These are phyloP conservation scores for Geotrichum macrosporum DNA, from an alignment of 1,139 yeast genomes.

Conservation along the genomic window DNA sequence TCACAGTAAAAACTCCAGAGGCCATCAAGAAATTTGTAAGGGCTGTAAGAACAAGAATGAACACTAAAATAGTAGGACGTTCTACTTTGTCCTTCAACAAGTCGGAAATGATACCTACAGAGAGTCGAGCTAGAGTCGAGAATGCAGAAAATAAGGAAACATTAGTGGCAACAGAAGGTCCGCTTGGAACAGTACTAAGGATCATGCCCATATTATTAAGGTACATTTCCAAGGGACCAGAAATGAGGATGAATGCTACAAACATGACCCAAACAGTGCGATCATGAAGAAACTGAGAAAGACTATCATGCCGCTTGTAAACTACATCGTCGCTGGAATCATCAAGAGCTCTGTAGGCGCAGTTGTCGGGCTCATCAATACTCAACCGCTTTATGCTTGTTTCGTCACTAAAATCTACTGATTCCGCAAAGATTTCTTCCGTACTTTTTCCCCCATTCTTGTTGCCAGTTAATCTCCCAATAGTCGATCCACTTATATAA, in stretches of 20 bases:
- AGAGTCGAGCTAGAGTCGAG: conserved; percentile 61
- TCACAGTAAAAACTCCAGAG: conserved; percentile 41
- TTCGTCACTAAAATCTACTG: neutral
- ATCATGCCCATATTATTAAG: conserved; percentile 76
- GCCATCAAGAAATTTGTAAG: conserved; percentile 31
- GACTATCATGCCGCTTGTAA: conserved; percentile 17
- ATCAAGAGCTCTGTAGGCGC: conserved; percentile 5
- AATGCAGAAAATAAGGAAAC: conserved; percentile 53
- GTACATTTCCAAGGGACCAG: conserved; percentile 87
- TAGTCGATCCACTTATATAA: conserved; percentile 24
- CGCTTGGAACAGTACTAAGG: conserved; percentile 36
- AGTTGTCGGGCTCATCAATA: conserved; percentile 3
- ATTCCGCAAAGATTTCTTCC: neutral
- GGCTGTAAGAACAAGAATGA: conserved; percentile 29
- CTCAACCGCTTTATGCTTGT: neutral
- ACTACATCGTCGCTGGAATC: conserved; percentile 11
- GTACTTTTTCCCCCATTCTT: conserved; percentile 20
- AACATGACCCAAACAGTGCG: conserved; percentile 63
- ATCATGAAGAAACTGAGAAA: conserved; percentile 50
- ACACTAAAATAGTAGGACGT: conserved; percentile 33
- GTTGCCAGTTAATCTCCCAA: conserved; percentile 14
- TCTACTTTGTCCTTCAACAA: conserved; percentile 30
- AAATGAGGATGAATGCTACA: conserved; percentile 56
- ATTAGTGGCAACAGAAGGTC: conserved; percentile 44
- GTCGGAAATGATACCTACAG: conserved; percentile 67